These are phyloP conservation scores for Linaria vulgaris DNA, from an alignment of 257 asterid species.

Conservation along the genomic window DNA sequence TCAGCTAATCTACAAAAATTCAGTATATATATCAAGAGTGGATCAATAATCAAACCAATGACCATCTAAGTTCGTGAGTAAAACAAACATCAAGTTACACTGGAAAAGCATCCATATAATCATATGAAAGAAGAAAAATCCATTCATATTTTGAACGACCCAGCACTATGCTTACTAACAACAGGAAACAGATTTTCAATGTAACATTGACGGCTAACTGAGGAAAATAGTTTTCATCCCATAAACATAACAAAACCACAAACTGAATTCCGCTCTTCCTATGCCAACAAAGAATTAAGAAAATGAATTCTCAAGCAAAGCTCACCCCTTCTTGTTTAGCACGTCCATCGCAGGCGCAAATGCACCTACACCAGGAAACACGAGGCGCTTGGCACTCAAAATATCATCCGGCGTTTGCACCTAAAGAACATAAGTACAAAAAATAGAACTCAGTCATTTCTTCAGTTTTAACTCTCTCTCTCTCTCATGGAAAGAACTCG, in stretches of 20 bases:
- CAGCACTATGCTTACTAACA: neutral
- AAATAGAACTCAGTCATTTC: constrained; percentile 2
- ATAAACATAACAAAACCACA: neutral
- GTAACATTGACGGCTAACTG: constrained; percentile 3
- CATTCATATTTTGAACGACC: neutral
- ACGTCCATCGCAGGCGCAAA: constrained; percentile 98
- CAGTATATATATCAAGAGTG: constrained; percentile 18
- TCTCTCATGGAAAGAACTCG: neutral
- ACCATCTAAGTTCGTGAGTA: too few relatives aligned
- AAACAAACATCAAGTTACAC: too few relatives aligned
- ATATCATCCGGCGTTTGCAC: constrained; percentile 85
- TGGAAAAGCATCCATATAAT: too few relatives aligned
- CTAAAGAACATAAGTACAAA: constrained; percentile 38
- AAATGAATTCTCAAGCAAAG: constrained; percentile 11
- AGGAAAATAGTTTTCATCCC: too few relatives aligned
- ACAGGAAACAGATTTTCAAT: neutral
- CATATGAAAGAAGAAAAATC: neutral
- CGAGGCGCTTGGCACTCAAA: constrained; percentile 72
- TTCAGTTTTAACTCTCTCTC: constrained; percentile 1
- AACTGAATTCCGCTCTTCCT: neutral
- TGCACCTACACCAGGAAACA: constrained; percentile 98
- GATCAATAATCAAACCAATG: neutral
- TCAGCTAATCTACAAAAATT: constrained; percentile 67
- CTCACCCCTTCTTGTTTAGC: constrained; percentile 71
- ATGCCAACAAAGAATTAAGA: neutral